Base-by-base conservation (phyloP, 2,329 filamentous ascomycete species). In the Neonectria ditissima region DNA sequence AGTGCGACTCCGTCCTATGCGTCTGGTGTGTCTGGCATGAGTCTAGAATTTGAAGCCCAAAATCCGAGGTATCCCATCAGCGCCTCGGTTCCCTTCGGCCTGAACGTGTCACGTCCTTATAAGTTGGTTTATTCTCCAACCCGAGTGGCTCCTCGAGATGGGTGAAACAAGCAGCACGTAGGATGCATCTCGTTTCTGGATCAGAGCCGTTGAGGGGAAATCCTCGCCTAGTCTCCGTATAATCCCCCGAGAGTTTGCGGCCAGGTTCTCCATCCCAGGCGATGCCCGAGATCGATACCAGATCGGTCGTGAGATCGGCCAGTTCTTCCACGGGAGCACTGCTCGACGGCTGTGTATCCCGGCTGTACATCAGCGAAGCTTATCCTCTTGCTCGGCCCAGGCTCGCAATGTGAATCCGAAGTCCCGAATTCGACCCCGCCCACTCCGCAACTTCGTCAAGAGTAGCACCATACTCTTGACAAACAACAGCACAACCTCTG, bases 221-320 rank as follows among this genome's bases (percentile, higher is more conserved):
- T 16, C 28, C 24, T 55, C 44, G 45, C 34, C 45, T 41, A 34
- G 50, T 26, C 4, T 26, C 24, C 24, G 24, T 59, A 32, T 34
- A n/a, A 26, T 34, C 14, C 22, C 16, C 14, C 24, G 14, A 26
- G 11, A 11, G 28, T 50, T 50, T 43, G 16, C 22, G 22, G n/a
- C 43, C 24, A 48, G 58, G 44, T 48, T 51, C 20, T 51, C 53
- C 37, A 32, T 55, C 43, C 47, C 26, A 56, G 30, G 60, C 50
- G 50, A 55, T 58, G 41, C 50, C 55, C 60, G 43, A 58, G 50
- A 63, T 63, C 55, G 47, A 41, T 58, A 28, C 47, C 47, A 50
- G 47, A 18, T 50, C 30, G 28, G 30, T 50, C 47, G 18, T 14
- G 50, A 50, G 60, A 63, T 55, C 44, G 37, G 34, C 48, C 43